Conservation (phyloP, 176 grass and related monocot genomes). For the Ananas comosus region DNA sequence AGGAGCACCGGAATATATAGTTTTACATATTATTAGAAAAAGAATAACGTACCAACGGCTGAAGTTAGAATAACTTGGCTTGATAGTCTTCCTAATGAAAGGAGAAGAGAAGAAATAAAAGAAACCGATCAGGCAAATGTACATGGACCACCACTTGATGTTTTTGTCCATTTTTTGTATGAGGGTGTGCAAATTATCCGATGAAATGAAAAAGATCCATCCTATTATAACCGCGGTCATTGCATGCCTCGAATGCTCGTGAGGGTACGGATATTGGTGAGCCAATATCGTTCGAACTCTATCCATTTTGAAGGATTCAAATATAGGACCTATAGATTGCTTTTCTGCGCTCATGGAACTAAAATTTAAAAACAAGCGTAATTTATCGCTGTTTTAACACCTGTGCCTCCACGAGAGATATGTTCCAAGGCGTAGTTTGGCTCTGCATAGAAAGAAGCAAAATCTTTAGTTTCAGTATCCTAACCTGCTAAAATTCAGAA, state of each 20-base stretch:
- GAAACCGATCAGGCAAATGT: conserved; percentile 89
- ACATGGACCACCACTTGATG: conserved; percentile 99
- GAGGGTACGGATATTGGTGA: conserved; percentile 75
- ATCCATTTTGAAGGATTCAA: conserved; percentile 82
- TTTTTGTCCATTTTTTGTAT: conserved; percentile 96
- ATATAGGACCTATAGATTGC: conserved; percentile 55
- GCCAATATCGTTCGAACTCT: conserved; percentile 74
- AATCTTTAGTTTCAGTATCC: background rate
- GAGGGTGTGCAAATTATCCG: conserved; percentile 81
- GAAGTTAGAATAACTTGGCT: conserved; percentile 95
- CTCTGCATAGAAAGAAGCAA: background rate
- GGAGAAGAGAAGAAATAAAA: conserved; percentile 99
- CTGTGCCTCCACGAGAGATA: background rate
- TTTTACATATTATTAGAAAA: background rate
- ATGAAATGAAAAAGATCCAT: conserved; percentile 89
- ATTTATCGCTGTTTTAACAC: background rate
- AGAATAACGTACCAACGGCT: conserved; percentile 65
- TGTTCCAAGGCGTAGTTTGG: background rate
- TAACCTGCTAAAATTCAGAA: too few relatives aligned
- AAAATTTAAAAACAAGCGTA: background rate
- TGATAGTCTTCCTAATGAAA: conserved; percentile 92
- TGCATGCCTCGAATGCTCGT: conserved; percentile 85
- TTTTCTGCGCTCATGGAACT: conserved; percentile 24
- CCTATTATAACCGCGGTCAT: conserved; percentile 69
- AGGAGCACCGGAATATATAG: background rate